Evolutionary conservation across 140 eudicot species (phyloP).

Genomic region (Flaveria floridana): DNA sequence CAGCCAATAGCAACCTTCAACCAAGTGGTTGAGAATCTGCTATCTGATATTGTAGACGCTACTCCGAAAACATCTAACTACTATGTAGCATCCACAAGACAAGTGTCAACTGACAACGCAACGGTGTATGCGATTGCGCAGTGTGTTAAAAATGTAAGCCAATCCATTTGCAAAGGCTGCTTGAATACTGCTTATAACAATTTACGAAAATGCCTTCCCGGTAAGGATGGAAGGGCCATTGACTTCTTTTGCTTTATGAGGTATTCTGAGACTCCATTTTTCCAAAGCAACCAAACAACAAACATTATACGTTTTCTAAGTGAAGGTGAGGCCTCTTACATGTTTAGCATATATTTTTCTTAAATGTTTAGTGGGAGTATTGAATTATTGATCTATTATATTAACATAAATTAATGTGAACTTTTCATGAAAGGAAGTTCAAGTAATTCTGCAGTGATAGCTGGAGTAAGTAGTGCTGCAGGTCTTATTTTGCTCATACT

Average conservation of each 20-base stretch:
- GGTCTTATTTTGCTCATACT: slow-evolving; percentile 36
- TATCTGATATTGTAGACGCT: slow-evolving; percentile 39
- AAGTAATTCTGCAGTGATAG: slow-evolving; percentile 42
- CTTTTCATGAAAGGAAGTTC: slow-evolving; percentile 40
- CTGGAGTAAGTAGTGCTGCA: slow-evolving; percentile 51
- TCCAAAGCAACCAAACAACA: slow-evolving; percentile 32
- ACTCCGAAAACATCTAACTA: slow-evolving; percentile 38
- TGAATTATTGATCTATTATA: background rate
- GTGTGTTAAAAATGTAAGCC: slow-evolving; percentile 40
- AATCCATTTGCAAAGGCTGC: slow-evolving; percentile 41
- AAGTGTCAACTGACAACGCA: background rate
- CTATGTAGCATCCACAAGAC: slow-evolving; percentile 7
- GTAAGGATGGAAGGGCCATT: slow-evolving; percentile 41
- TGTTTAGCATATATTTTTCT: background rate
- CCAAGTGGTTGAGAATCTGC: slow-evolving; percentile 30
- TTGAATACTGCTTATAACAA: slow-evolving; percentile 25
- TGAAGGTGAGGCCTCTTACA: slow-evolving; percentile 29
- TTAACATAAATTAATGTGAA: background rate
- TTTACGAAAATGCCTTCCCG: slow-evolving; percentile 38
- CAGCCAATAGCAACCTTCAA: slow-evolving; percentile 33
- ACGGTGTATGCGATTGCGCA: slow-evolving; percentile 34
- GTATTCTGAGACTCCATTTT: slow-evolving; percentile 31
- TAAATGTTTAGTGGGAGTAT: background rate
- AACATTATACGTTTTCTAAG: slow-evolving; percentile 35
- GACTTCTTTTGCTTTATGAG: slow-evolving; percentile 32